A percentile compares a stretch with the other conserved stretches of the same genome.
Conservation (phyloP, 2,329 filamentous ascomycete genomes). For the Botrytis squamosa region DNA sequence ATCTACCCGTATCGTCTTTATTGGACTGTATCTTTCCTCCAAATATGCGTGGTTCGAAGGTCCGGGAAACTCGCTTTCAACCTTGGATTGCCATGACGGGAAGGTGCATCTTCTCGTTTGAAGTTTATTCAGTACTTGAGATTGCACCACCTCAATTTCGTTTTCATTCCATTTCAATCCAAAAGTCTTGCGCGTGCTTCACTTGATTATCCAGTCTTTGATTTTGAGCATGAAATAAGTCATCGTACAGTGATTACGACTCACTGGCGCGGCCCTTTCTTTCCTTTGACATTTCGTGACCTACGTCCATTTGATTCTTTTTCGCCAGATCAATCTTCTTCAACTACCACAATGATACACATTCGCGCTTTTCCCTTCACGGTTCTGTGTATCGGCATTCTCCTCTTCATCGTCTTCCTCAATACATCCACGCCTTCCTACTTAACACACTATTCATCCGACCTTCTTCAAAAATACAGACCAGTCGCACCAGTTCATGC, state of each 20-base stretch:
- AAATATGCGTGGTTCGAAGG: background rate
- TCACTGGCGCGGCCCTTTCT: background rate
- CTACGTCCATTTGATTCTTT: background rate
- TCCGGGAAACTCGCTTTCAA: too few species aligned
- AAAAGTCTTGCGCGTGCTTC: background rate
- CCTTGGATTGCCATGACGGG: background rate
- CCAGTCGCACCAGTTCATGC: background rate
- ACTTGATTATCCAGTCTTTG: background rate
- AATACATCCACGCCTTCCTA: conserved; percentile 19
- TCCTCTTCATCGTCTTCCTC: conserved; percentile 16
- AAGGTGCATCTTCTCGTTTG: conserved; percentile 12
- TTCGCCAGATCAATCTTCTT: background rate
- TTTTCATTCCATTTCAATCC: background rate
- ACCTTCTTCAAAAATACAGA: conserved; percentile 12
- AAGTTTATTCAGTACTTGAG: background rate
- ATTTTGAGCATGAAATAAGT: background rate
- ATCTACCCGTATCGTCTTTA: too few species aligned
- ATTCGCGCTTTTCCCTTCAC: conserved; percentile 12
- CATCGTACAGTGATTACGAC: background rate
- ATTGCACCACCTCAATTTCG: background rate
- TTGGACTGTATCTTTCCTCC: too few species aligned
- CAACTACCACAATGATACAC: conserved; percentile 10
- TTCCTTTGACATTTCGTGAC: too few species aligned
- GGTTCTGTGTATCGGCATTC: background rate
- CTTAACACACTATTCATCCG: conserved; percentile 3